Conservation (phyloP, 352 stramenopile species). For the Globisporangium barbulae region DNA sequence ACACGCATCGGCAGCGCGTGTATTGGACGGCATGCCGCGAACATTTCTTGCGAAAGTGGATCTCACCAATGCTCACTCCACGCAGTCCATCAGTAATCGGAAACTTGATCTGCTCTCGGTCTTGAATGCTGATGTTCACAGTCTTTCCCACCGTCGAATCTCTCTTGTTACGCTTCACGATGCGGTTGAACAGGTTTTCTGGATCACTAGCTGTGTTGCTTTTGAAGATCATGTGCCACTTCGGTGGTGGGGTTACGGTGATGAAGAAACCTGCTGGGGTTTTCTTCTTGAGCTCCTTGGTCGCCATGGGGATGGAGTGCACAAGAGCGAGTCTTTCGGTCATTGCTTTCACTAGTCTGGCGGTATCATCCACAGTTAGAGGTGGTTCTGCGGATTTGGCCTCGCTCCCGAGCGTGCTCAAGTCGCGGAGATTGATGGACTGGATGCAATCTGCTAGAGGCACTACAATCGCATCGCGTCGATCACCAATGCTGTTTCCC, state of each 20-base stretch:
- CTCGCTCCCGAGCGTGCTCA: slow-evolving; percentile 25
- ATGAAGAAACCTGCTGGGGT: slow-evolving; percentile 31
- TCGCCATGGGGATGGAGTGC: slow-evolving; percentile 43
- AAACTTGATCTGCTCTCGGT: slow-evolving; percentile 27
- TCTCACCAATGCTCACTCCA: slow-evolving; percentile 48
- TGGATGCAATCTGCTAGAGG: slow-evolving; percentile 45
- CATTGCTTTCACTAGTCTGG: slow-evolving; percentile 36
- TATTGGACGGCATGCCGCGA: slow-evolving; percentile 44
- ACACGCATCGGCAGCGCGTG: slow-evolving; percentile 58
- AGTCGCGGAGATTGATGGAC: slow-evolving; percentile 54
- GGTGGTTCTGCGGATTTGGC: slow-evolving; percentile 20
- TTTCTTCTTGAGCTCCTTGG: slow-evolving; percentile 48
- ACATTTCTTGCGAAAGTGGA: slow-evolving; percentile 58
- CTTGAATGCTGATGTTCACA: slow-evolving; percentile 1
- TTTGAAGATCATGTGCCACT: slow-evolving; percentile 32
- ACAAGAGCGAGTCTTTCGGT: slow-evolving; percentile 30
- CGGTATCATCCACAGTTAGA: slow-evolving; percentile 38
- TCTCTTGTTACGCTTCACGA: slow-evolving; percentile 18
- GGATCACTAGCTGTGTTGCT: neutral
- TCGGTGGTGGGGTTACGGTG: slow-evolving; percentile 40
- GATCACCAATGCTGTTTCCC: neutral
- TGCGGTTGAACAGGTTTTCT: no score
- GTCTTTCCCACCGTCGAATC: neutral
- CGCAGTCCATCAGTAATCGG: slow-evolving; percentile 46
- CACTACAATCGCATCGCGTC: slow-evolving; percentile 5